Conservation (phyloP, 768 basidiomycete genomes). For the Tylopilus sp. region DNA sequence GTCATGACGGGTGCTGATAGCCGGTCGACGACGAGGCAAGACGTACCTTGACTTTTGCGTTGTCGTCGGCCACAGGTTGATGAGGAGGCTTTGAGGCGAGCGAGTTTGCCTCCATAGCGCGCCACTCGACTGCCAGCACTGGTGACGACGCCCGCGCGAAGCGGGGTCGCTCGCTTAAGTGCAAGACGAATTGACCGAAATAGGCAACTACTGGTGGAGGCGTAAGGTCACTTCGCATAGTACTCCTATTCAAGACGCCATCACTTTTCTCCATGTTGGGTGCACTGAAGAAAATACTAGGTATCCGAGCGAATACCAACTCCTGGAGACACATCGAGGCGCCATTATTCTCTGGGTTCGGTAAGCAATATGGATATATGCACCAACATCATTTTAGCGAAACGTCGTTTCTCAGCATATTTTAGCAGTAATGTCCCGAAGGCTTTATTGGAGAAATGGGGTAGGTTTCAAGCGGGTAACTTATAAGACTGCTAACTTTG, state of each 20-base stretch:
- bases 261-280: neutral
- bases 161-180: neutral
- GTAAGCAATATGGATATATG: conserved; percentile 4
- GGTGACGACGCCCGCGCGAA: neutral
- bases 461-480: conserved; percentile 12
- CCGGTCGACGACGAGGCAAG: neutral
- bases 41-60: conserved; percentile 24
- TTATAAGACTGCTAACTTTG: neutral
- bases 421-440: conserved; percentile 28
- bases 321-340: neutral
- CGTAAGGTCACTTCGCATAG: neutral
- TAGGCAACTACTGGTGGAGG: neutral
- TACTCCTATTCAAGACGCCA: neutral
- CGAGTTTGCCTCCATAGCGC: conserved; percentile 15
- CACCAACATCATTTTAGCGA: neutral
- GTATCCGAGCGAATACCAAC: neutral
- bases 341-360: conserved; percentile 23
- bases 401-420: conserved; percentile 18
- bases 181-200: neutral
- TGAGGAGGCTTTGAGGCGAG: conserved; percentile 10
- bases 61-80: conserved; percentile 18
- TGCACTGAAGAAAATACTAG: conserved; percentile 7
- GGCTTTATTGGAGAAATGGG: conserved; percentile 20
- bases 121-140: neutral
- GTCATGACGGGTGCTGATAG: too few species aligned